phyloP scores from a whole-genome alignment of 2,329 filamentous ascomycete species.

The Pestalotiopsis sp. region DNA sequence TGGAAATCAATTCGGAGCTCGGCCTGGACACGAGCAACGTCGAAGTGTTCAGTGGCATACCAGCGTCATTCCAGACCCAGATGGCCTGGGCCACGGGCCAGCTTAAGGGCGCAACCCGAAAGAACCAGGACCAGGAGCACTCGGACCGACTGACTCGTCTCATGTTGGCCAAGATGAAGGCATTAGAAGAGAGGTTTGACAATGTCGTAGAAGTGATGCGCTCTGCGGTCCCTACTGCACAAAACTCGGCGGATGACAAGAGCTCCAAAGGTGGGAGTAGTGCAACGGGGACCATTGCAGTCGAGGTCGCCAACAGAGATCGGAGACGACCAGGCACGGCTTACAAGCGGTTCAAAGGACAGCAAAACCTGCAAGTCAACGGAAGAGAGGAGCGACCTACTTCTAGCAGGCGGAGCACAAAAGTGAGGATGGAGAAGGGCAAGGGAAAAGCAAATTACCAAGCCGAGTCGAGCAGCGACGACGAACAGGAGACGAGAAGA shows the following conservation, averaged over 20 bases:
- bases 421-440: slow-evolving; percentile 41
- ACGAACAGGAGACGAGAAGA: slow-evolving; percentile 30
- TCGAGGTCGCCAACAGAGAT: slow-evolving; percentile 4
- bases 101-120: slow-evolving; percentile 45
- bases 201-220: slow-evolving; percentile 85
- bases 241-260: slow-evolving; percentile 54
- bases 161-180: slow-evolving; percentile 89
- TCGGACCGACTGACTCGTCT: slow-evolving; percentile 76
- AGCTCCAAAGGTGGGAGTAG: slow-evolving; percentile 17
- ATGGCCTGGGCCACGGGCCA: slow-evolving; percentile 74
- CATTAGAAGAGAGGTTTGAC: slow-evolving; percentile 85
- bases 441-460: slow-evolving; percentile 52
- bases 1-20: slow-evolving; percentile 75
- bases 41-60: slow-evolving; percentile 60
- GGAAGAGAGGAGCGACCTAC: slow-evolving; percentile 4
- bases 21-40: slow-evolving; percentile 62
- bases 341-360: background rate
- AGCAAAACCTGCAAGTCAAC: background rate
- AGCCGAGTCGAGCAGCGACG: slow-evolving; percentile 35
- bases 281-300: background rate
- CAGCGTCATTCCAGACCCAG: slow-evolving; percentile 80
- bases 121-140: slow-evolving; percentile 40
- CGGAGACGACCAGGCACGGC: background rate
- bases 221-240: slow-evolving; percentile 48
- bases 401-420: background rate